Percentiles rank a stretch among this genome's conserved stretches.
Evolutionary conservation across 768 basidiomycete genomes (phyloP).

Genomic region (Kwoniella botswanensis): DNA sequence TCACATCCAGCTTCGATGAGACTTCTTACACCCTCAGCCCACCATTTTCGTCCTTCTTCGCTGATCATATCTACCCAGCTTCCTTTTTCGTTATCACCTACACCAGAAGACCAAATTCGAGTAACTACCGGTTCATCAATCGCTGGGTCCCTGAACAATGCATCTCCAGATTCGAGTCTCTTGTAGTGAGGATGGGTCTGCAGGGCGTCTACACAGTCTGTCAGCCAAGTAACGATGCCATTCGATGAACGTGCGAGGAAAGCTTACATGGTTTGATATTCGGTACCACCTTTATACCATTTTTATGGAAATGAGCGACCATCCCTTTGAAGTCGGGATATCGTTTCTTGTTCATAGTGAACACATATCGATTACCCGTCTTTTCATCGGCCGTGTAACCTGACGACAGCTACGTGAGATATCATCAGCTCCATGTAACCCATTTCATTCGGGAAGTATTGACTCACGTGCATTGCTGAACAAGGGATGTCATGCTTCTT

Average conservation of each 20-base stretch:
- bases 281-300: slow-evolving; percentile 55
- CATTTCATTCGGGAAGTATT: not conserved
- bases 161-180: slow-evolving; percentile 36
- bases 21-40: slow-evolving; percentile 50
- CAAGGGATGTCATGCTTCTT: slow-evolving; percentile 55
- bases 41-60: slow-evolving; percentile 52
- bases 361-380: slow-evolving; percentile 47
- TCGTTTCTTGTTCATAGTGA: slow-evolving; percentile 51
- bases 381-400: slow-evolving; percentile 51
- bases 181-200: slow-evolving; percentile 50
- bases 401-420: slow-evolving; percentile 43
- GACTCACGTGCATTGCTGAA: slow-evolving; percentile 52
- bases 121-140: slow-evolving; percentile 41
- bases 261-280: slow-evolving; percentile 56
- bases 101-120: slow-evolving; percentile 50
- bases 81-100: slow-evolving; percentile 48
- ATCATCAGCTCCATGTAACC: not conserved
- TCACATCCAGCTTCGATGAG: slow-evolving; percentile 54
- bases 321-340: slow-evolving; percentile 57
- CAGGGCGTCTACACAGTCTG: slow-evolving; percentile 34
- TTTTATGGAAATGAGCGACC: slow-evolving; percentile 47
- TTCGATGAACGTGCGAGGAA: not conserved
- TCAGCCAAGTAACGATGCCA: not conserved
- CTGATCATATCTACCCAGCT: slow-evolving; percentile 56
- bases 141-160: slow-evolving; percentile 50